Base-by-base conservation (phyloP, 164 flowering plant genomes). In the Magnolia kwangsiensis region DNA sequence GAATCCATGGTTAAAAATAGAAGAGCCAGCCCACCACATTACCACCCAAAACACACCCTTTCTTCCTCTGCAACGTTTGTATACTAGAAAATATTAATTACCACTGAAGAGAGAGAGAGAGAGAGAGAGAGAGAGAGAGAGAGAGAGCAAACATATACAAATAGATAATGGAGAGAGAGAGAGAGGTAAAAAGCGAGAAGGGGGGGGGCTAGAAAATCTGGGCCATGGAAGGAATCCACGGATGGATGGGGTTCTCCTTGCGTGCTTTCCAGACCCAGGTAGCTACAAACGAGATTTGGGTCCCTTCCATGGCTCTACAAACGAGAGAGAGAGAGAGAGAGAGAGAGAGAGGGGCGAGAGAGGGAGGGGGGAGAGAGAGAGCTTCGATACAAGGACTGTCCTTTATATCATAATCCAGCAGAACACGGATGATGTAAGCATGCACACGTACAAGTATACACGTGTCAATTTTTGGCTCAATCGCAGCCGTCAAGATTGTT, bases 161-260 rank as follows among this genome's bases (percentile, higher is more conserved):
- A 76, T 69, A 75, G 51, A 55, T 77, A 77, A 9, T 2, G 68
- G 24, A 16, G 0, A 4, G 7, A 27, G 29, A 27, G 29, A 27
- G 13, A 65, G 24, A 50, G 16, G 31, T 37, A 72, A 72, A 74
- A 67, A 51, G 76, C 63, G 20, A 75, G 73, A 82, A 18, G 75
- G 75, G 83, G 66, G 59, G 73, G 67, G 19, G 74, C 80, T 78
- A 19, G 80, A 81, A 85, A 78, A 81, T 83, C 82, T 68, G 79
- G 80, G 79, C 81, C 78, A 78, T 69, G 63, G 69, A 79, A 71
- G 79, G 83, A 84, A 81, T 85, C 87, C 84, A 84, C 78, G 79
- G 55, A 55, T 74, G 64, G 72, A 68, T 71, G 72, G 80, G 80
- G 82, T 81, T 79, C 85, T 81, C 77, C 75, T 23, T 66, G 51